These are phyloP conservation scores for Xylariales sp. DNA, from an alignment of 2,329 filamentous ascomycete genomes.

Conservation along the genomic window DNA sequence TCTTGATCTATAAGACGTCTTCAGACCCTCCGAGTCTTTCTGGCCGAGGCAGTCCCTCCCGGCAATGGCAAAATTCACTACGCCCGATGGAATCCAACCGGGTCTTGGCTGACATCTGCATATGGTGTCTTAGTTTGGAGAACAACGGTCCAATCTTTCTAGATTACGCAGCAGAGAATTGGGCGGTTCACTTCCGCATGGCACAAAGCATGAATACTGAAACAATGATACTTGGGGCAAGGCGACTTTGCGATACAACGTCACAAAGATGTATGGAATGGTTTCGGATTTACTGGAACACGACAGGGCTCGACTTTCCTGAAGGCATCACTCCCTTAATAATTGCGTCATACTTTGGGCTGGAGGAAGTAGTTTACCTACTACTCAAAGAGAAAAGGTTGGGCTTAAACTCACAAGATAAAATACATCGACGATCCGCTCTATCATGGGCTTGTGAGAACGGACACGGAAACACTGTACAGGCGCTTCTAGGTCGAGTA, in stretches of 20 bases:
- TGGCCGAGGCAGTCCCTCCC: too few relatives aligned
- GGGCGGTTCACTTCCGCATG: conserved; percentile 12
- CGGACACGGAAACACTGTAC: conserved; percentile 9
- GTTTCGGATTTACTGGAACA: conserved; percentile 9
- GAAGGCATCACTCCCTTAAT: conserved; percentile 10
- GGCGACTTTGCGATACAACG: conserved; percentile 9
- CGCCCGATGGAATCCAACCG: conserved; percentile 10
- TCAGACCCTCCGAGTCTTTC: too few relatives aligned
- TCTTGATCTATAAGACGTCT: conserved; percentile 1
- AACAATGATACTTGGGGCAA: conserved; percentile 6
- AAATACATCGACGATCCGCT: conserved; percentile 4
- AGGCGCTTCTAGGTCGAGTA: conserved; percentile 6
- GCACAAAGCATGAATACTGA: background rate
- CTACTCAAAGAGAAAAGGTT: conserved; percentile 3
- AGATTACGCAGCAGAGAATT: conserved; percentile 12
- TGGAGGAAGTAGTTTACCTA: conserved; percentile 6
- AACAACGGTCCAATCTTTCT: conserved; percentile 2
- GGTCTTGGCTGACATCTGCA: conserved; percentile 12
- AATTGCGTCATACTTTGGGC: conserved; percentile 11
- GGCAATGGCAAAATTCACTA: conserved; percentile 12
- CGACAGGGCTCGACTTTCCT: background rate
- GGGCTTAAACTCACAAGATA: background rate
- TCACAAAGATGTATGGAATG: conserved; percentile 3
- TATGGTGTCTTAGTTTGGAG: conserved; percentile 9
- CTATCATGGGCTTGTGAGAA: conserved; percentile 14